phyloP scores from a whole-genome alignment of 202 grass and related monocot species.

The Eragrostis tef region DNA sequence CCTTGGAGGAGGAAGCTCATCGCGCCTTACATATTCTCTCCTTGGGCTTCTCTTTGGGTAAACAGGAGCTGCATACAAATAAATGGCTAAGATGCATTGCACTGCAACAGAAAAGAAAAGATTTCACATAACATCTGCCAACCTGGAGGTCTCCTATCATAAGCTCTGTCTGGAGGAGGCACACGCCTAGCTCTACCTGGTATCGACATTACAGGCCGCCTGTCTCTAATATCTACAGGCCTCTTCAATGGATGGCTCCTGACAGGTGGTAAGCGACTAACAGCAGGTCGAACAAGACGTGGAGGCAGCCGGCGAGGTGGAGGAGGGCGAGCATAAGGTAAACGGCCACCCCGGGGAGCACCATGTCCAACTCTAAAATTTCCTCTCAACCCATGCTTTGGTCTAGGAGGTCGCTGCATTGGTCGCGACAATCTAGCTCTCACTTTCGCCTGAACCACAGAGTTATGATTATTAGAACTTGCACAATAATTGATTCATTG shows the following conservation, averaged over 20 bases:
- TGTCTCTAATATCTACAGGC: constrained; percentile 73
- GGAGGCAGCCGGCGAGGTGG: constrained; percentile 46
- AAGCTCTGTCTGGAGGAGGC: constrained; percentile 68
- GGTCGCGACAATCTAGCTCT: constrained; percentile 85
- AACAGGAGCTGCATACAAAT: constrained; percentile 58
- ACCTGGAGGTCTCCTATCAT: constrained; percentile 82
- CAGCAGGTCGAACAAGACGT: constrained; percentile 49
- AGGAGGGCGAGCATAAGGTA: constrained; percentile 55
- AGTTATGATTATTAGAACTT: constrained; percentile 19
- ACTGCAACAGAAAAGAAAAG: not conserved
- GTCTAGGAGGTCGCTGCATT: constrained; percentile 75
- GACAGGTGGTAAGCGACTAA: constrained; percentile 48
- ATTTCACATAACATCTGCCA: constrained; percentile 23
- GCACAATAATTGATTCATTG: not conserved
- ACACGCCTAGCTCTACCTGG: constrained; percentile 70
- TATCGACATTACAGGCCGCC: constrained; percentile 63
- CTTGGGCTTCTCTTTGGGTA: constrained; percentile 79
- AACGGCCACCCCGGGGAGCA: constrained; percentile 54
- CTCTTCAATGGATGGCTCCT: constrained; percentile 64
- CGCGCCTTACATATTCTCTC: constrained; percentile 67
- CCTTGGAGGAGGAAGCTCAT: constrained; percentile 68
- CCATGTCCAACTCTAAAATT: constrained; percentile 70
- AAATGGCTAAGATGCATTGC: not conserved
- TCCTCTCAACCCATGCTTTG: constrained; percentile 65
- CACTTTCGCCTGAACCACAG: constrained; percentile 71